Conservation (phyloP, 2,329 filamentous ascomycete species). For the Parastagonospora nodorum region DNA sequence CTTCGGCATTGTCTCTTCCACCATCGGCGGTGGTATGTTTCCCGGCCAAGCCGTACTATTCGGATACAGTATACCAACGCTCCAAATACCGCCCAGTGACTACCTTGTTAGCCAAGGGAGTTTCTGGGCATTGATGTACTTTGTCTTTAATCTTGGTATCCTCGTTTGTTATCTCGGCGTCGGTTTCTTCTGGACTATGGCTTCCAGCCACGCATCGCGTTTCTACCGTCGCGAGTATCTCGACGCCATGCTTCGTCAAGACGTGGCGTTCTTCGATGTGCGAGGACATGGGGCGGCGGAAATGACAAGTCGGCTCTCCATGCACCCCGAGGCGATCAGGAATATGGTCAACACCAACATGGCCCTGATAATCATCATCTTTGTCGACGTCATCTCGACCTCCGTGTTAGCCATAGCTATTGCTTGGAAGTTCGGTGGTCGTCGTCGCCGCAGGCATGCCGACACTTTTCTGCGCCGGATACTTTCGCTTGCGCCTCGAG, state of each 20-base stretch:
- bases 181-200: conserved; percentile 62
- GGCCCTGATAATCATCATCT: conserved; percentile 80
- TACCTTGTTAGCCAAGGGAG: no score
- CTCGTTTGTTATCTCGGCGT: conserved; percentile 34
- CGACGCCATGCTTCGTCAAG: conserved; percentile 78
- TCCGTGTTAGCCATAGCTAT: conserved; percentile 71
- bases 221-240: conserved; percentile 83
- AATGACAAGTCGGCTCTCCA: conserved; percentile 68
- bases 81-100: no score
- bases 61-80: no score
- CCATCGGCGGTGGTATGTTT: no score
- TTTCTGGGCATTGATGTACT: no score
- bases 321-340: conserved; percentile 87
- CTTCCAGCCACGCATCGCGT: conserved; percentile 68
- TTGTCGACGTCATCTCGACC: conserved; percentile 76
- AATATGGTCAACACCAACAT: conserved; percentile 87
- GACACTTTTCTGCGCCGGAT: conserved; percentile 77
- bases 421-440: conserved; percentile 86
- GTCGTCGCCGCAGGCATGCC: conserved; percentile 82
- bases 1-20: no score
- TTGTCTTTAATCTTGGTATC: no score
- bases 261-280: conserved; percentile 88
- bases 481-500: conserved; percentile 87
- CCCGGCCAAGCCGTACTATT: no score
- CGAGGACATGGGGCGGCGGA: conserved; percentile 91